Conservation (phyloP, 176 grass and related monocot species). For the Areca catechu region DNA sequence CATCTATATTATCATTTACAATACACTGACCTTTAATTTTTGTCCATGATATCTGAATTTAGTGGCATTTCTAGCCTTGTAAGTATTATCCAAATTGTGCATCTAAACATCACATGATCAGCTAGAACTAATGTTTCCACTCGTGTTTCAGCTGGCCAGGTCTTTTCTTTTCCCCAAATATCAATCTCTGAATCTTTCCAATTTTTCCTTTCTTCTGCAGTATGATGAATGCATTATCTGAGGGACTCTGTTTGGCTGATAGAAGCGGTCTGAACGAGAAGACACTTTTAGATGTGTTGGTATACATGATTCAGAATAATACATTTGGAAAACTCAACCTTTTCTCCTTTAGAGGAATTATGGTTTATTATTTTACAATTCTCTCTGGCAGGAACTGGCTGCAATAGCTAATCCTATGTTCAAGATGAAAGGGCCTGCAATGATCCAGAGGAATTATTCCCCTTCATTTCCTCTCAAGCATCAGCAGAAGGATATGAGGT, state of each 20-base stretch:
- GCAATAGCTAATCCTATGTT: slow-evolving; percentile 90
- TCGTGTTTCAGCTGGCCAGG: too few species aligned
- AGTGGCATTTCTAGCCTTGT: too few species aligned
- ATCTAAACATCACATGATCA: too few species aligned
- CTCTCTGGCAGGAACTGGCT: slow-evolving; percentile 50
- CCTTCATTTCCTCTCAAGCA: slow-evolving; percentile 96
- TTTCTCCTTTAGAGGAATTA: background rate
- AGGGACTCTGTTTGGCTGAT: slow-evolving; percentile 83
- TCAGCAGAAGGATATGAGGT: slow-evolving; percentile 97
- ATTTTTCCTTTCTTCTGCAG: slow-evolving; percentile 26
- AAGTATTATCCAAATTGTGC: too few species aligned
- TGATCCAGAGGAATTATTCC: slow-evolving; percentile 62
- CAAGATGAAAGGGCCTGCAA: slow-evolving; percentile 82
- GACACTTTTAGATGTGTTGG: slow-evolving; percentile 76
- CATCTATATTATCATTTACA: too few species aligned
- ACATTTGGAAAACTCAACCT: background rate
- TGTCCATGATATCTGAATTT: too few species aligned
- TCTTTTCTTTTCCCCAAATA: too few species aligned
- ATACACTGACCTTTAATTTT: too few species aligned
- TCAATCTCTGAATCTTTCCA: background rate
- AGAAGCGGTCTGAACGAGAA: slow-evolving; percentile 66
- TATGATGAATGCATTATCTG: slow-evolving; percentile 89
- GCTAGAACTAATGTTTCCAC: too few species aligned
- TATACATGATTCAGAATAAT: slow-evolving; percentile 7
- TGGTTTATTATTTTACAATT: background rate